Conservation (phyloP, 2,329 filamentous ascomycete species). For the Diaporthe aspalathi region DNA sequence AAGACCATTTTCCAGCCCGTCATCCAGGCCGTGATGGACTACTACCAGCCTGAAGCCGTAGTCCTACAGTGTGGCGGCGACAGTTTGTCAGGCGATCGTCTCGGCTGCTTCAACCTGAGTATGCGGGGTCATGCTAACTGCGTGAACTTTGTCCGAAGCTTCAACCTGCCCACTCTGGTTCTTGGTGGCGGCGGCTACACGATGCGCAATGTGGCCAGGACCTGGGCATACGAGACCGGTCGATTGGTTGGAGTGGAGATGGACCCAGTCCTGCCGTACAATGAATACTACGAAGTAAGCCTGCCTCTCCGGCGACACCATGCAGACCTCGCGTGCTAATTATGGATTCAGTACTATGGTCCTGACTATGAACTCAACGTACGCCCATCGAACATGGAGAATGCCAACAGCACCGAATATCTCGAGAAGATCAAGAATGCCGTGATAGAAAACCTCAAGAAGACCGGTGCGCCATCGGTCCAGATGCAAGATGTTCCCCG, state of each 20-base stretch:
- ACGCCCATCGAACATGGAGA: constrained; percentile 88
- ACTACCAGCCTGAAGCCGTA: constrained; percentile 90
- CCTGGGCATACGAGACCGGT: constrained; percentile 97
- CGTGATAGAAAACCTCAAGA: constrained; percentile 86
- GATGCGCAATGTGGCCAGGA: constrained; percentile 94
- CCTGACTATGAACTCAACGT: constrained; percentile 93
- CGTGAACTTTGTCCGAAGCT: constrained; percentile 89
- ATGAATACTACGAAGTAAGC: constrained; percentile 88
- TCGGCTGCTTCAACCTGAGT: constrained; percentile 97
- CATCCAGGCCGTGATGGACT: constrained; percentile 85
- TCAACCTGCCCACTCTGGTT: constrained; percentile 87
- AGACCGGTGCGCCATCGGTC: constrained; percentile 88
- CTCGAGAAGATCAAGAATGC: constrained; percentile 84
- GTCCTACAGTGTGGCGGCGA: constrained; percentile 97
- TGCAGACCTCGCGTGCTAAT: constrained; percentile 13
- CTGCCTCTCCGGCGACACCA: neutral
- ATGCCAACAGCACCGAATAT: constrained; percentile 86
- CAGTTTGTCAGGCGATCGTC: constrained; percentile 90
- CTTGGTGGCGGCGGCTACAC: constrained; percentile 97
- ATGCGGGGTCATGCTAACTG: constrained; percentile 97
- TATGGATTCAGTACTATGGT: constrained; percentile 79
- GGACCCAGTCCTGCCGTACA: constrained; percentile 87
- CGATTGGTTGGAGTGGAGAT: constrained; percentile 86
- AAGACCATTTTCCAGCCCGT: constrained; percentile 92
- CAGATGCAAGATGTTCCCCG: constrained; percentile 85